phyloP scores from a whole-genome alignment of 805 yeast genomes.

The Kuraishia ogatae region DNA sequence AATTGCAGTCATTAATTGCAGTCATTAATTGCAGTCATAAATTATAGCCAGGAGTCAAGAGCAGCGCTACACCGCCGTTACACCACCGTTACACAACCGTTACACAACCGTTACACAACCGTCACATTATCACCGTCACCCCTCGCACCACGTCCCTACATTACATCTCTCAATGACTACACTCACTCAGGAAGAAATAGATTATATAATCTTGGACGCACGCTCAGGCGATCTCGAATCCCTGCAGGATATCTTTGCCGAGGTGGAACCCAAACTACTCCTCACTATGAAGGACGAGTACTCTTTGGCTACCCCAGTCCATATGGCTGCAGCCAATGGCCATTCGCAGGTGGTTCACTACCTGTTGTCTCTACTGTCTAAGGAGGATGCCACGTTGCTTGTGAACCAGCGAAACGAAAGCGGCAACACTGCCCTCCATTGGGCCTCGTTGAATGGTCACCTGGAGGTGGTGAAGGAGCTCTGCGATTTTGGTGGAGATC shows the following conservation, averaged over 20 bases:
- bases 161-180: conserved; percentile 8
- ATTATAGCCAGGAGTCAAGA: too few relatives aligned
- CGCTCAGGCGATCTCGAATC: conserved; percentile 83
- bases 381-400: conserved; percentile 33
- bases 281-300: conserved; percentile 49
- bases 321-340: conserved; percentile 96
- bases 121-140: too few relatives aligned
- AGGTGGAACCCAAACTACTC: conserved; percentile 36
- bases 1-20: too few relatives aligned
- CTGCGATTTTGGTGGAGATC: conserved; percentile 76
- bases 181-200: conserved; percentile 69
- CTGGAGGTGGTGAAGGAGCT: conserved; percentile 58
- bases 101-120: too few relatives aligned
- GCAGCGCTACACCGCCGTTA: too few relatives aligned
- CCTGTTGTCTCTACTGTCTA: conserved; percentile 39
- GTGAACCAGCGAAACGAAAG: conserved; percentile 56
- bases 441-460: conserved; percentile 93
- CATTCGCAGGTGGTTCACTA: conserved; percentile 61
- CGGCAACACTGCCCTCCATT: conserved; percentile 92
- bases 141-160: background rate
- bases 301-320: conserved; percentile 70
- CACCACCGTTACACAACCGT: too few relatives aligned
- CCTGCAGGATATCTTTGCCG: conserved; percentile 56
- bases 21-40: too few relatives aligned
- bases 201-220: conserved; percentile 73